Conservation (phyloP, 768 basidiomycete genomes). For the Kwoniella heveanensis region DNA sequence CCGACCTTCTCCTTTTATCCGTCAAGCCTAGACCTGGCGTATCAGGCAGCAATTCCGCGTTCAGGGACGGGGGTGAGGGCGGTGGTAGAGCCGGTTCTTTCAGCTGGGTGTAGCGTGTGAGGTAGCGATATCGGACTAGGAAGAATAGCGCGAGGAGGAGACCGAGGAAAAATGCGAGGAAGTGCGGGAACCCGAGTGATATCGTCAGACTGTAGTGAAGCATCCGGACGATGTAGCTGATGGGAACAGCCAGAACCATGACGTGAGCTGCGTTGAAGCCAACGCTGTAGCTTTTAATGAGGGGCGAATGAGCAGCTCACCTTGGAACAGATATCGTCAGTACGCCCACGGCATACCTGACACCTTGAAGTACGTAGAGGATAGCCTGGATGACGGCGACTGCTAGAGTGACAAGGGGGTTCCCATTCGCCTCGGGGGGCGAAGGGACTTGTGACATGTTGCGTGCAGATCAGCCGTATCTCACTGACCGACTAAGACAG, state of each 20-base stretch:
- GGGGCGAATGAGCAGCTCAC: too few species aligned
- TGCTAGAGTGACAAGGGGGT: slow-evolving; percentile 49
- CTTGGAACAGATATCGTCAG: slow-evolving; percentile 80
- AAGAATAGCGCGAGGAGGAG: slow-evolving; percentile 73
- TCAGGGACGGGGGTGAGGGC: slow-evolving; percentile 35
- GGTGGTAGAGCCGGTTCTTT: slow-evolving; percentile 53
- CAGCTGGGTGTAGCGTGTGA: slow-evolving; percentile 58
- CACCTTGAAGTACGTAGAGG: slow-evolving; percentile 49
- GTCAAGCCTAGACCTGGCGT: slow-evolving; percentile 60
- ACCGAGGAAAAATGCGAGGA: slow-evolving; percentile 73
- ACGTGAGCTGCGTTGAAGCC: too few species aligned
- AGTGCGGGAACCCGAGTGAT: slow-evolving; percentile 88
- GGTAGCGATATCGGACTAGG: slow-evolving; percentile 68
- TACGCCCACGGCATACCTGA: slow-evolving; percentile 65
- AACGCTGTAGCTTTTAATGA: too few species aligned
- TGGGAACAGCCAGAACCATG: too few species aligned
- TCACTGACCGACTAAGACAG: background rate
- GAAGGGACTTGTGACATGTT: slow-evolving; percentile 20
- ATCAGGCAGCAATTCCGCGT: slow-evolving; percentile 65
- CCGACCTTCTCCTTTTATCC: slow-evolving; percentile 41
- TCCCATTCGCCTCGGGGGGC: slow-evolving; percentile 33
- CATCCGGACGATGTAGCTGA: slow-evolving; percentile 51
- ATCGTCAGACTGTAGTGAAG: slow-evolving; percentile 55
- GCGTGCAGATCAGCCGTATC: background rate
- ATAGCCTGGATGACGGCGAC: slow-evolving; percentile 52